Base-by-base conservation (phyloP, 192 early-diverging fungal species). In the Gryganskiella cystojenkinii region DNA sequence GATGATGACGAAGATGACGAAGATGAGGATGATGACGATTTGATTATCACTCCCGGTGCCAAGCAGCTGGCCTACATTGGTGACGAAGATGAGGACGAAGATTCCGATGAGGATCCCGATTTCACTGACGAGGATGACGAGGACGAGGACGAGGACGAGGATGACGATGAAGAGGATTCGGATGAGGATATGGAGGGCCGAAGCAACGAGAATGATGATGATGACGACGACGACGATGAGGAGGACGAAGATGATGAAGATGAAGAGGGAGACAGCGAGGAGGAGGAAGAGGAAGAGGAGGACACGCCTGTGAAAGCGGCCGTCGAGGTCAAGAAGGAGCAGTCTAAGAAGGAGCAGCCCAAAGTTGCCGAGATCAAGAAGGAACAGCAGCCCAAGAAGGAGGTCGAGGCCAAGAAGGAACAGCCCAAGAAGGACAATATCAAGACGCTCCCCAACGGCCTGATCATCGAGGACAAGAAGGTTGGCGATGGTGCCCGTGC, bases 381-480 rank as follows among this genome's bases (percentile, higher is more conserved):
- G 58, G 51, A n/a, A n/a, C n/a, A n/a, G n/a, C n/a, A n/a, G n/a
- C n/a, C 75, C 70, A 67, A 80, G 35, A 50, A 81, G 22, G 81
- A 67, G 27, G 24, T 27, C 68, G 67, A 70, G 31, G 43, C 62
- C 45, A 81, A 75, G 66, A 75, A 80, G 50, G 49, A 67, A 17
- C 79, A 83, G 63, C 34, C 78, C 56, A 71, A 82, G 43, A 70
- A 83, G 28, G 79, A 65, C 15, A 74, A 81, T 50, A 86, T 85
- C 42, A 88, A 85, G 71, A 78, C 74, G 3, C 83, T 93, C 20
- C 84, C 87, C n/a, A 88, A 85, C 53, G 95, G 97, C 49, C 80
- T 99, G 11, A 73, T 89, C n/a, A 91, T 93, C 30, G 95, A 96
- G 79, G 93, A 96, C 70, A 75, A 87, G 49, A 89, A 83, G 70